Conservation (phyloP, 1,284 basidiomycete genomes). For the Meira nashicola region DNA sequence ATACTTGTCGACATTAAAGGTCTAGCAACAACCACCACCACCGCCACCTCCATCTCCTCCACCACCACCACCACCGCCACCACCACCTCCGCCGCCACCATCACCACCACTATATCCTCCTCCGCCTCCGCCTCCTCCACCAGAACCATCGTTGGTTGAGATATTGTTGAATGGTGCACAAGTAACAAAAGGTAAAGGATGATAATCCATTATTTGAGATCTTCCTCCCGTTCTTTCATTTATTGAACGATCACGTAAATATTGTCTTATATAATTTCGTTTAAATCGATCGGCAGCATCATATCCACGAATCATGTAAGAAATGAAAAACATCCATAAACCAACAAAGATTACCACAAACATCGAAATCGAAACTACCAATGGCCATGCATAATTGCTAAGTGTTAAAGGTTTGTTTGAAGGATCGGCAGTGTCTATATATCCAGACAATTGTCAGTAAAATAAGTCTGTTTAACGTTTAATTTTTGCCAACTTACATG, state of each 20-base stretch:
- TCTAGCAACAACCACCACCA: slow-evolving; percentile 4
- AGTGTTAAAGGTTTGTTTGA: background rate
- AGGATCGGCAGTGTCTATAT: background rate
- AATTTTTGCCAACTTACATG: background rate
- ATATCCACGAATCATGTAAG: background rate
- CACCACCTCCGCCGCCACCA: background rate
- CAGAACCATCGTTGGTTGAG: background rate
- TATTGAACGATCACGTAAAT: background rate
- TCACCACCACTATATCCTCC: background rate
- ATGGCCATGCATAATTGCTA: background rate
- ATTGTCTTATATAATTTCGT: background rate
- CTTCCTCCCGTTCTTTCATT: background rate
- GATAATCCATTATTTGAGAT: too few relatives aligned
- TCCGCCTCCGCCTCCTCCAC: background rate
- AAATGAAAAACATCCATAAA: background rate
- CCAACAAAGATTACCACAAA: background rate
- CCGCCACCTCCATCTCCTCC: background rate
- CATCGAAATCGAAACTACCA: background rate
- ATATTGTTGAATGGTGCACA: background rate
- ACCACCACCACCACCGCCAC: background rate
- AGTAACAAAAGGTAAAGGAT: background rate
- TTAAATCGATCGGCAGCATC: background rate
- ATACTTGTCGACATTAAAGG: too few relatives aligned
- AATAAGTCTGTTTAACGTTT: background rate
- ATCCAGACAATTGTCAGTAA: too few relatives aligned